Evolutionary conservation across 371 early-diverging fungal genomes (phyloP).

Genomic region (Lichtheimia ornata): DNA sequence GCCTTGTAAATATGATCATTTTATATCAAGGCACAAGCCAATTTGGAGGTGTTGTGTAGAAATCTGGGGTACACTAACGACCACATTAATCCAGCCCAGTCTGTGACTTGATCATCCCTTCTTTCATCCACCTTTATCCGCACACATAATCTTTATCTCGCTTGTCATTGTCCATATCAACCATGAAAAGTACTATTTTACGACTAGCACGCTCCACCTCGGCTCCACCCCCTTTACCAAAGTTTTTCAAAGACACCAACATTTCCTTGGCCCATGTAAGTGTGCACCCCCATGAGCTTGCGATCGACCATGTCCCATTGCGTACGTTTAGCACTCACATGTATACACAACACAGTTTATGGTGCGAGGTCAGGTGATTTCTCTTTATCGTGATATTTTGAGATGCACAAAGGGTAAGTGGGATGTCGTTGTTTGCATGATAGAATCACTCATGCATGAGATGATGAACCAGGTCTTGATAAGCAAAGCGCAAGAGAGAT

Average conservation of each 20-base stretch:
- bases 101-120: too few relatives aligned
- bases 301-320: neutral
- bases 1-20: too few relatives aligned
- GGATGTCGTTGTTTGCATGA: neutral
- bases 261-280: slow-evolving; percentile 47
- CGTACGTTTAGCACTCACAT: neutral
- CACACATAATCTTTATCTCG: too few relatives aligned
- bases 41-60: too few relatives aligned
- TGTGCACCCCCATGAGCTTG: too few relatives aligned
- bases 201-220: slow-evolving; percentile 22
- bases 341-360: slow-evolving; percentile 49
- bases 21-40: too few relatives aligned
- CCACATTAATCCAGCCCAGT: too few relatives aligned
- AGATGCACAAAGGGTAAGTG: slow-evolving; percentile 51
- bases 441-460: neutral
- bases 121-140: too few relatives aligned
- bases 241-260: slow-evolving; percentile 38
- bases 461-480: slow-evolving; percentile 33
- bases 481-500: slow-evolving; percentile 54
- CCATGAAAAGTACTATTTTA: slow-evolving; percentile 1
- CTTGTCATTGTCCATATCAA: too few relatives aligned
- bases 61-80: too few relatives aligned
- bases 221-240: slow-evolving; percentile 36
- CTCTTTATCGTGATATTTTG: slow-evolving; percentile 62
- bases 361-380: slow-evolving; percentile 54